Evolutionary conservation across 345 rosid genomes (phyloP).

Genomic region (Conringia planisiliqua): DNA sequence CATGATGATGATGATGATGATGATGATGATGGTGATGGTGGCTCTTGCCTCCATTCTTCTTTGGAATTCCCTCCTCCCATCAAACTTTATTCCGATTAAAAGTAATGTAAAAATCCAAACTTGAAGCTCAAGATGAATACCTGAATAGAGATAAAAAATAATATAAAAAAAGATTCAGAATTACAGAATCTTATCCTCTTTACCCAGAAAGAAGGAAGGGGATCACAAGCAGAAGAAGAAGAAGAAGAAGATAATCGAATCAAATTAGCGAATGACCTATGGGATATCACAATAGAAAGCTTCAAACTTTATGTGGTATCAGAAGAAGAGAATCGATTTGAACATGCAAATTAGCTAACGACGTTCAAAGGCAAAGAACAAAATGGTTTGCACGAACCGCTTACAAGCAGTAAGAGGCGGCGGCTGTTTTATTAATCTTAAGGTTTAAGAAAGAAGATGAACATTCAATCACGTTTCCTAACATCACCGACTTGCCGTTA

Average conservation of each 20-base stretch:
- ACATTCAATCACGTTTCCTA: conserved; percentile 29
- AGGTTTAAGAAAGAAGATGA: not conserved
- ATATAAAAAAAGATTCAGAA: not conserved
- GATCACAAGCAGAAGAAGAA: not conserved
- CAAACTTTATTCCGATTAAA: not conserved
- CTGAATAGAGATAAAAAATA: not conserved
- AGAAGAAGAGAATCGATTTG: not conserved
- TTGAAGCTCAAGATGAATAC: conserved; percentile 1
- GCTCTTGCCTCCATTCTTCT: conserved; percentile 35
- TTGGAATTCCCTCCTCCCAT: conserved; percentile 78
- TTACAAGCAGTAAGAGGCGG: not conserved
- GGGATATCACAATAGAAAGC: not conserved
- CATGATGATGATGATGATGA: conserved; percentile 51
- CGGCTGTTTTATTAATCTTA: conserved; percentile 2
- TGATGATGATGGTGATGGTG: conserved; percentile 19
- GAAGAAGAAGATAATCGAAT: not conserved
- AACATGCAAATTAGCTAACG: not conserved
- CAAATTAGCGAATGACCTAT: conserved; percentile 7
- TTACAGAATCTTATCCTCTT: conserved; percentile 14
- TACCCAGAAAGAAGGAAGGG: not conserved
- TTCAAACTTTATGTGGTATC: not conserved
- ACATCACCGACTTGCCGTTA: conserved; percentile 27
- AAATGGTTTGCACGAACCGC: not conserved
- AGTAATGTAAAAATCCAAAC: not conserved
- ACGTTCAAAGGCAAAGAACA: not conserved